Conservation (phyloP, 305 asterid genomes). For the Fraxinus floribunda region DNA sequence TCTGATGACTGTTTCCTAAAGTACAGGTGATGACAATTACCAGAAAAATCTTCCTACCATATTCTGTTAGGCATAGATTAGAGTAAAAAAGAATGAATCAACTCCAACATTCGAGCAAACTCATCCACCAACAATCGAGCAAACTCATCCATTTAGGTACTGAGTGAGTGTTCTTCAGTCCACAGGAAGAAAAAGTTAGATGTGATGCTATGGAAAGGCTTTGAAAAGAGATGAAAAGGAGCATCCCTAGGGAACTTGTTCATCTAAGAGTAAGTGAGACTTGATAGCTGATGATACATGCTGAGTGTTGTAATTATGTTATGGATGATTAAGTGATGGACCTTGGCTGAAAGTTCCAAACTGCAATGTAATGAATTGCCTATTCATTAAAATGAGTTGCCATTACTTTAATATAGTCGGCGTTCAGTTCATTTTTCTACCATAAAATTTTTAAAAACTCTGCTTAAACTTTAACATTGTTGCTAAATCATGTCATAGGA, state of each 20-base stretch:
- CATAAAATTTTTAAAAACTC: background rate
- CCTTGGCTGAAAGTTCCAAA: too few species aligned
- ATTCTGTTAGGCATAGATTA: background rate
- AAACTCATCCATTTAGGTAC: background rate
- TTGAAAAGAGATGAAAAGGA: background rate
- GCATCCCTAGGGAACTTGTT: background rate
- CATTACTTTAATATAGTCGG: background rate
- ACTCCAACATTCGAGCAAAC: background rate
- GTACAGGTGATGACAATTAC: background rate
- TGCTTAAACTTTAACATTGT: constrained; percentile 1
- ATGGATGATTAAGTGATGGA: constrained; percentile 6
- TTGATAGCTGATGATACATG: background rate
- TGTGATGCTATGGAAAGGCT: background rate
- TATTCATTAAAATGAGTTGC: background rate
- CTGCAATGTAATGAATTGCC: background rate
- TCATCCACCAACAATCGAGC: background rate
- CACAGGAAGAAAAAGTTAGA: background rate
- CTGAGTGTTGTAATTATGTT: constrained; percentile 4
- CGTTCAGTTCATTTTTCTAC: background rate
- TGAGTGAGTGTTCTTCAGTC: background rate
- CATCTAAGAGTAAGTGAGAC: background rate
- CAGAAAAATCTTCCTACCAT: background rate
- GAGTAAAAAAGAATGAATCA: background rate
- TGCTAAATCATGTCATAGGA: background rate
- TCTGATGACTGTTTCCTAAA: background rate